Base-by-base conservation (phyloP, 805 yeast species). In the Candida xiaguanensis region DNA sequence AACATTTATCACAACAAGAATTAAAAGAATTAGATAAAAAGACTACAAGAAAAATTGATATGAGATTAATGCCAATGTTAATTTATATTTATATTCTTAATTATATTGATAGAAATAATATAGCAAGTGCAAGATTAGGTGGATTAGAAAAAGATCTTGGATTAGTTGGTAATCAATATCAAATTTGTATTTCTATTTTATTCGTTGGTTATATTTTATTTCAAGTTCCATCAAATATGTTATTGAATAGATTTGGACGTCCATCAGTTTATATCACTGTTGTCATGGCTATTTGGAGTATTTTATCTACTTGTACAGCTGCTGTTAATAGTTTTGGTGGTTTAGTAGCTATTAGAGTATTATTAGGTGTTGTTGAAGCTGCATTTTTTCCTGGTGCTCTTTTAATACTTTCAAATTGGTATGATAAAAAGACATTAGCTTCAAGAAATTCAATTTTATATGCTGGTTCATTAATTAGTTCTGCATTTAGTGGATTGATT, bases 401-500 rank as follows among this genome's bases (percentile, higher is more conserved):
- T 33, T 73, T 67, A 45, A 71, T 68, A 27, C 54, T 77, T 37
- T 74, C 80, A 2, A 72, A 75, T 44, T 77, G 81, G 82, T 77
- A 77, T 51, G 70, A 74, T 12, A 59, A 72, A 42, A 68, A 62
- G 42, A 78, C 75, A 41, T 55, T 77, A 30, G 67, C 78, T 15
- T 56, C 70, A 34, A 61, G 82, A 47, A 72, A 74, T 38, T 67
- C 80, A 8, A 59, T 76, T 39, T 58, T 75, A 31, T 72, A 72
- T 48, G 66, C 75, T 14, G 80, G 81, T 18, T 69, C 77, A 8
- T 59, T 72, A 38, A 57, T 67, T 41, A 69, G 78, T 22, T 78
- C 81, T 32, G 80, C 80, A 1, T 70, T 74, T 45, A 63, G 77
- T 13, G 80, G 80, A 8, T 60, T 76, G 40, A 72, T 77, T 40